Conservation (phyloP, 1,284 basidiomycete species). For the Cryptococcus wingfieldii region DNA sequence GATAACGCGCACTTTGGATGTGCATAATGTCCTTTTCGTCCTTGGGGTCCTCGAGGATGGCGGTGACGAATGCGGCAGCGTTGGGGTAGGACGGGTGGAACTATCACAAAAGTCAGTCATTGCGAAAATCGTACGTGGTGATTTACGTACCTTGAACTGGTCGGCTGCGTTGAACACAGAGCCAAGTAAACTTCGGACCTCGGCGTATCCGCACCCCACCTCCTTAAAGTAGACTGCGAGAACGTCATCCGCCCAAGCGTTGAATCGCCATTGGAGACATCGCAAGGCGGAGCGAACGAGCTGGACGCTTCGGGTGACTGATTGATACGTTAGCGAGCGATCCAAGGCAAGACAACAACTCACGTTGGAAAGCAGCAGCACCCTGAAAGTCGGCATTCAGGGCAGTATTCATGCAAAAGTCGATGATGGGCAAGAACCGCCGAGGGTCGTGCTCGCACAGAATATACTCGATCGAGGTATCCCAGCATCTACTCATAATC, state of each 20-base stretch:
- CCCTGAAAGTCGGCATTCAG: slow-evolving; percentile 73
- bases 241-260: slow-evolving; percentile 63
- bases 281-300: slow-evolving; percentile 56
- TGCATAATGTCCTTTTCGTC: slow-evolving; percentile 66
- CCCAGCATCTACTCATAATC: slow-evolving; percentile 37
- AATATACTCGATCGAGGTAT: slow-evolving; percentile 55
- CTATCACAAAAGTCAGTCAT: slow-evolving; percentile 51
- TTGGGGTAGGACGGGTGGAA: slow-evolving; percentile 68
- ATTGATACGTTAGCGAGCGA: neutral
- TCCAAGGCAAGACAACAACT: slow-evolving; percentile 56
- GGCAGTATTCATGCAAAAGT: slow-evolving; percentile 65
- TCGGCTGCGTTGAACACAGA: slow-evolving; percentile 63
- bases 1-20: slow-evolving; percentile 60
- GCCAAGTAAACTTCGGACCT: slow-evolving; percentile 69
- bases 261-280: slow-evolving; percentile 72
- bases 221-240: slow-evolving; percentile 68
- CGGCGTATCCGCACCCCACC: slow-evolving; percentile 74
- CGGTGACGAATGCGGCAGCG: slow-evolving; percentile 60
- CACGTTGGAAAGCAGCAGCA: slow-evolving; percentile 69
- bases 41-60: slow-evolving; percentile 56
- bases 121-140: slow-evolving; percentile 37
- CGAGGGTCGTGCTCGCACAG: slow-evolving; percentile 78
- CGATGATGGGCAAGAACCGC: slow-evolving; percentile 68
- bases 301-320: slow-evolving; percentile 21
- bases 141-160: slow-evolving; percentile 60